A percentile compares a stretch with the other conserved stretches of the same genome.
Evolutionary conservation across 2,329 filamentous ascomycete genomes (phyloP).

Genomic region (Aspergillus alliaceus): DNA sequence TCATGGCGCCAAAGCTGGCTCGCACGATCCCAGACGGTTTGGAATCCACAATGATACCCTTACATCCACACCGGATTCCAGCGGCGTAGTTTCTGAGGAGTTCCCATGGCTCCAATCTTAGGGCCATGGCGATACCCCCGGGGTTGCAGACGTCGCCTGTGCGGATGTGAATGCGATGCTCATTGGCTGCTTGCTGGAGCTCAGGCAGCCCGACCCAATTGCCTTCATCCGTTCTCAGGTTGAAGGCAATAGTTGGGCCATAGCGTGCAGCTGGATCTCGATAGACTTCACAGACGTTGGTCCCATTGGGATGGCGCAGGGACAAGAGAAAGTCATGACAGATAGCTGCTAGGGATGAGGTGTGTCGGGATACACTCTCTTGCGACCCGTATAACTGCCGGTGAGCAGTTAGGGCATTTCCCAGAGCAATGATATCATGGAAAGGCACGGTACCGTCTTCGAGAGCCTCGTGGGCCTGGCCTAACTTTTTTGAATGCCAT

Average conservation of each 20-base stretch:
- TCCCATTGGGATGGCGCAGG: constrained; percentile 10
- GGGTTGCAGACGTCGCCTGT: constrained; percentile 17
- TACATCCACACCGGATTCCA: constrained; percentile 12
- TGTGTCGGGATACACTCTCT: constrained; percentile 8
- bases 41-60: constrained; percentile 6
- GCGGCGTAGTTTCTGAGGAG: constrained; percentile 10
- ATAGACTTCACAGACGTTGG: constrained; percentile 10
- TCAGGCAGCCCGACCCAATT: constrained; percentile 9
- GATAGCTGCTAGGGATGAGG: neutral
- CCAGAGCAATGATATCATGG: constrained; percentile 13
- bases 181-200: constrained; percentile 10
- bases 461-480: constrained; percentile 6
- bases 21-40: constrained; percentile 12
- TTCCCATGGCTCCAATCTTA: constrained; percentile 7
- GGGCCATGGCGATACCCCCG: constrained; percentile 12
- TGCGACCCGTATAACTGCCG: constrained; percentile 5
- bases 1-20: constrained; percentile 17
- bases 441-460: constrained; percentile 16
- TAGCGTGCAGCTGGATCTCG: neutral
- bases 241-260: constrained; percentile 12
- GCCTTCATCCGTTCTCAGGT: constrained; percentile 4
- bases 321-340: constrained; percentile 2
- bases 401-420: constrained; percentile 11
- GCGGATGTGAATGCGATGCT: constrained; percentile 14
- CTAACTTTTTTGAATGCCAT: constrained; percentile 14